Base-by-base conservation (phyloP, 2,329 filamentous ascomycete genomes). In the Fusarium tuaranense region DNA sequence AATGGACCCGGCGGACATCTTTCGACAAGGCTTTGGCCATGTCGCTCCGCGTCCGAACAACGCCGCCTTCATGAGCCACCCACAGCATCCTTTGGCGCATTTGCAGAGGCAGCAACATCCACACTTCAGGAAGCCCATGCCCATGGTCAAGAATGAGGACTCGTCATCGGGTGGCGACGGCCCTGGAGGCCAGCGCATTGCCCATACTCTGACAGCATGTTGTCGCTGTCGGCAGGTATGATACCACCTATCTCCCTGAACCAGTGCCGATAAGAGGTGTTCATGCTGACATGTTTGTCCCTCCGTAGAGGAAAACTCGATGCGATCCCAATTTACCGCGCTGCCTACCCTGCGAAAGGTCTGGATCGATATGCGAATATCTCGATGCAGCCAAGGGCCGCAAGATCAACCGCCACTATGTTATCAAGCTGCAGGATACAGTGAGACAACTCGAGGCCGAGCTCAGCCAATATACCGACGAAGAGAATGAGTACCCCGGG, bases 291-390 rank as follows among this genome's bases (percentile, higher is more conserved):
- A 58, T 51, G 20, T 55, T 65, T 65, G 58, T 22, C 63, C 32
- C 64, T 20, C 44, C 20, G 62, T 80, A 97, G 95, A 92, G 96
- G 79, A 99, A 99, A 88, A 98, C 96, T 41, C 90, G 95, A 87
- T 99, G 97, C 86, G 97, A 98, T 84, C 94, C 97, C 5, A 94
- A 94, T 16, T 90, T 99, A 25, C 97, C 97, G 46, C 93, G 94
- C 80, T 99, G 97, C 83, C 90, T 94, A 20, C 95, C 96, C 25
- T 99, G 97, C 86, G 95, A 98, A 84, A 91, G 96, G 77, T 95
- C 94, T 73, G 95, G 95, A 79, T 95, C 95, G 34, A 90, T 92
- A 70, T 99, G 97, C 88, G 96, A 98, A 81, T 99, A 98, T 85
- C 97, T 93, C 82, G 97, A 99, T 84, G 95, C 95, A 34, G 89